Conservation (phyloP, 2,329 filamentous ascomycete species). For the Neopestalotiopsis sp. region DNA sequence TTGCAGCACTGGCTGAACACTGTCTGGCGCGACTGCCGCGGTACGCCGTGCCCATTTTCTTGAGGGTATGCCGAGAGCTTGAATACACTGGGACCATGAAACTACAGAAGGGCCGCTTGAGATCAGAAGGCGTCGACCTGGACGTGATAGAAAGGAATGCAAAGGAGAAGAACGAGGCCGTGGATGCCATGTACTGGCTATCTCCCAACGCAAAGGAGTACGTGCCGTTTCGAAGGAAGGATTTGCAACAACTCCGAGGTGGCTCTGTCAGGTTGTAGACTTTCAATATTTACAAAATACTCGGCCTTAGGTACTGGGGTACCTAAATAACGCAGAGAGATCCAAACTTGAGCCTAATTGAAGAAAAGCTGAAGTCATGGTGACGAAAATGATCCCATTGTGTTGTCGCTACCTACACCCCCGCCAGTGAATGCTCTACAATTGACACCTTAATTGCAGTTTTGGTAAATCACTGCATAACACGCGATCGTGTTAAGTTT, state of each 20-base stretch:
- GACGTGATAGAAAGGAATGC: constrained; percentile 38
- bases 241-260: constrained; percentile 2
- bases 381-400: no score
- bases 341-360: no score
- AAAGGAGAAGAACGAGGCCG: constrained; percentile 33
- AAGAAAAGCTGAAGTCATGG: background rate
- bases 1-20: constrained; percentile 40
- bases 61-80: constrained; percentile 42
- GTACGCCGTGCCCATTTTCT: constrained; percentile 50
- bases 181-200: constrained; percentile 44
- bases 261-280: constrained; percentile 4
- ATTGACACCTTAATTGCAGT: no score
- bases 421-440: no score
- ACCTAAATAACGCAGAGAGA: no score
- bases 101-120: constrained; percentile 46
- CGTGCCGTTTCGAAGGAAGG: constrained; percentile 36
- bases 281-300: background rate
- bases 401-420: no score
- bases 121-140: constrained; percentile 46
- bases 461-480: no score
- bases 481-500: no score
- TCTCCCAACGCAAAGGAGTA: constrained; percentile 38
- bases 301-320: no score
- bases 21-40: constrained; percentile 42
- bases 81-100: constrained; percentile 52